Evolutionary conservation across 345 rosid genomes (phyloP).

Genomic region (Bretschneidera sinensis): DNA sequence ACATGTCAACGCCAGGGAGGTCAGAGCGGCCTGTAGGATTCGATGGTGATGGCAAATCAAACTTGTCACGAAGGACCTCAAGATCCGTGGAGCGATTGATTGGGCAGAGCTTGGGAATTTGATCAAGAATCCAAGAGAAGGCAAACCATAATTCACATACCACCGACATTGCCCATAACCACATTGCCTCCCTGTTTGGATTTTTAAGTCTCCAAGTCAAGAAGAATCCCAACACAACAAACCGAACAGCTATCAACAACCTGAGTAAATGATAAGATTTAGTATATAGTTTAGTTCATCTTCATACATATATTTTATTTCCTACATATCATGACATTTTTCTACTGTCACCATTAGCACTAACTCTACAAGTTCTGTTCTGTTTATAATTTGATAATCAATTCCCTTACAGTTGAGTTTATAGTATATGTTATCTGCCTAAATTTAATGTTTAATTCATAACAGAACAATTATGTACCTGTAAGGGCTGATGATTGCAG

Average conservation of each 20-base stretch:
- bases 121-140: constrained; percentile 94
- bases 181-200: constrained; percentile 77
- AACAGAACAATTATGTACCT: constrained; percentile 28
- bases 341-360: not conserved
- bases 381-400: not conserved
- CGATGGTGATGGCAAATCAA: constrained; percentile 80
- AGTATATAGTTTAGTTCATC: too few relatives aligned
- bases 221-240: constrained; percentile 66
- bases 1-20: constrained; percentile 82
- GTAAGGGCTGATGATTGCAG: constrained; percentile 73
- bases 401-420: too few relatives aligned
- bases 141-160: constrained; percentile 89
- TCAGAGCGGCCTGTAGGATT: constrained; percentile 91
- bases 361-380: too few relatives aligned
- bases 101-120: constrained; percentile 77
- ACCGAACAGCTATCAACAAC: constrained; percentile 48
- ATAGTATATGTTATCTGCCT: too few relatives aligned
- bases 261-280: too few relatives aligned
- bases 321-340: not conserved
- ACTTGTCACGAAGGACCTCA: constrained; percentile 76
- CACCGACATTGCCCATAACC: constrained; percentile 89
- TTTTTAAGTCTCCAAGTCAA: constrained; percentile 71
- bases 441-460: too few relatives aligned
- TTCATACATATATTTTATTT: not conserved
- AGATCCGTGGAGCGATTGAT: constrained; percentile 82